Evolutionary conservation across 495 filamentous ascomycete genomes (phyloP).

Genomic region (Trichoderma erinaceum): DNA sequence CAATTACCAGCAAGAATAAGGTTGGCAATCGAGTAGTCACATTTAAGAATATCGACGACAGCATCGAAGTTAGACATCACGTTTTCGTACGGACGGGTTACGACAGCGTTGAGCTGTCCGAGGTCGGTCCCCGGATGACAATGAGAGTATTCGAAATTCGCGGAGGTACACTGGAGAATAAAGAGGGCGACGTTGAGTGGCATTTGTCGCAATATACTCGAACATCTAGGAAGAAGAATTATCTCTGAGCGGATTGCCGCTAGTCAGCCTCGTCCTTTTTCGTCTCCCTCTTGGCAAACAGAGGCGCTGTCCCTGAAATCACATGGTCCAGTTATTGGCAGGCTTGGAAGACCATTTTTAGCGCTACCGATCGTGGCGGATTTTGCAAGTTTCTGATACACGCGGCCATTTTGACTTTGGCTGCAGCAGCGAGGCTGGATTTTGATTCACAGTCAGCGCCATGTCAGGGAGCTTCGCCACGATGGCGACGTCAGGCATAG

Average conservation of each 20-base stretch:
- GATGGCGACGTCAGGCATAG: background rate
- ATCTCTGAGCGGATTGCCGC: conserved; percentile 50
- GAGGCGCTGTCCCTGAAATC: background rate
- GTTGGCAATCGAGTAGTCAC: conserved; percentile 85
- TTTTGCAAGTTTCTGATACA: background rate
- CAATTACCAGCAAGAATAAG: conserved; percentile 54
- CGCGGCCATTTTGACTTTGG: too few relatives aligned
- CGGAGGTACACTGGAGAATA: conserved; percentile 88
- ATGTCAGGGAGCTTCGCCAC: conserved; percentile 1
- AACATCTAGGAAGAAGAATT: conserved; percentile 87
- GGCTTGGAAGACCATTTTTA: background rate
- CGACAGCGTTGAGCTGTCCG: conserved; percentile 83
- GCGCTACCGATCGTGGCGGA: background rate
- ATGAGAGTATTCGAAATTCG: conserved; percentile 94
- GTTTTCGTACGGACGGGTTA: conserved; percentile 66
- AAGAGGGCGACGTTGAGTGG: conserved; percentile 96
- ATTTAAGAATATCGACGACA: conserved; percentile 93
- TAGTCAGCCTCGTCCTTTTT: background rate
- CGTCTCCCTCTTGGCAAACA: background rate
- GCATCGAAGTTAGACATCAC: conserved; percentile 62
- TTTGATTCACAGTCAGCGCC: background rate
- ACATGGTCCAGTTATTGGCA: background rate
- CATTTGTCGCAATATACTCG: conserved; percentile 89
- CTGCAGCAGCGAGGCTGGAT: background rate
- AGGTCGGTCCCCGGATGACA: conserved; percentile 93